phyloP scores from a whole-genome alignment of 192 early-diverging fungal species.

The Helicostylum pulchrum region DNA sequence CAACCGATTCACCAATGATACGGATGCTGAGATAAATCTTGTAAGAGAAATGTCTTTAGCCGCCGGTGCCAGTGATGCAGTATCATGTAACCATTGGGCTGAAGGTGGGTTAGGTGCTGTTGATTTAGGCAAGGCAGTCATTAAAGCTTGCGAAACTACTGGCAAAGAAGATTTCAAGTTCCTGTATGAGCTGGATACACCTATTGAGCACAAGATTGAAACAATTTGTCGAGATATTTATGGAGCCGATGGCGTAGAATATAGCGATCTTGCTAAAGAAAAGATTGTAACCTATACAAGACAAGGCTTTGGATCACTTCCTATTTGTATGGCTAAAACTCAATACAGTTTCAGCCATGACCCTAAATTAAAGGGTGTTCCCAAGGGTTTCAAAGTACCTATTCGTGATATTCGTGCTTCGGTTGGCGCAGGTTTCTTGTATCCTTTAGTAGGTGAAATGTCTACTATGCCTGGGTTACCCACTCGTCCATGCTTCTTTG shows the following conservation, averaged over 20 bases:
- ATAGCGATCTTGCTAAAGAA: constrained; percentile 73
- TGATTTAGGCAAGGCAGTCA: constrained; percentile 83
- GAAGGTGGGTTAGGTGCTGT: constrained; percentile 86
- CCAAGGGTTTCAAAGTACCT: constrained; percentile 87
- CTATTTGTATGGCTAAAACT: constrained; percentile 99
- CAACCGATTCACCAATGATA: constrained; percentile 50
- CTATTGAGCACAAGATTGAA: constrained; percentile 90
- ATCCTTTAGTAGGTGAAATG: constrained; percentile 94
- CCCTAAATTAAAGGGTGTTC: constrained; percentile 88
- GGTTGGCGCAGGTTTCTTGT: constrained; percentile 97
- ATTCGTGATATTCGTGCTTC: constrained; percentile 93
- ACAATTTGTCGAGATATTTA: constrained; percentile 91
- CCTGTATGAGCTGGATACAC: constrained; percentile 77
- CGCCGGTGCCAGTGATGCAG: constrained; percentile 88
- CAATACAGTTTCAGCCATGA: constrained; percentile 92
- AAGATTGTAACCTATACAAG: constrained; percentile 87
- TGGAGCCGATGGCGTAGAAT: constrained; percentile 88
- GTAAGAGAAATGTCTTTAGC: constrained; percentile 66
- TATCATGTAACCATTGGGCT: constrained; percentile 88
- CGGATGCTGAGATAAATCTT: constrained; percentile 82
- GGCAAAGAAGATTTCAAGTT: constrained; percentile 64
- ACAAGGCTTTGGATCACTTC: constrained; percentile 84
- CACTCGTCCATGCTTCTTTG: constrained; percentile 93
- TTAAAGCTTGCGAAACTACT: constrained; percentile 54
- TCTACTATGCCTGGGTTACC: constrained; percentile 97